Percentiles rank a stretch among this genome's conserved stretches.
phyloP scores from a whole-genome alignment of 768 basidiomycete genomes.

The Trametes punicea region DNA sequence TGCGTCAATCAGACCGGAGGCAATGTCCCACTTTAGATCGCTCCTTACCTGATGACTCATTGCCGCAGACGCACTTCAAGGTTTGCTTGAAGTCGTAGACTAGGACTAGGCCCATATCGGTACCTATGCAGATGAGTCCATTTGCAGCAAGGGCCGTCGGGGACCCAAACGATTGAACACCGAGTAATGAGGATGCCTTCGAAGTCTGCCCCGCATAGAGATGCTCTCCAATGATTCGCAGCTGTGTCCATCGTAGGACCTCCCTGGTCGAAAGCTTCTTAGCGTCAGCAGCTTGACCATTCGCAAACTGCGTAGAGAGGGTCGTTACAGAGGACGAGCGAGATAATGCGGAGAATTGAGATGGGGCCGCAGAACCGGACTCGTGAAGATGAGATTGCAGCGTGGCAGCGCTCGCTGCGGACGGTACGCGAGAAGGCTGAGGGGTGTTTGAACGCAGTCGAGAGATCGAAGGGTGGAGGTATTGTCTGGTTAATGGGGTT shows the following conservation, averaged over 20 bases:
- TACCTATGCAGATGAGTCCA: constrained; percentile 88
- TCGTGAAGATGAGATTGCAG: constrained; percentile 42
- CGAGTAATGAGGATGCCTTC: constrained; percentile 63
- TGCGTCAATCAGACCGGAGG: constrained; percentile 18
- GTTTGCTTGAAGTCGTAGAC: constrained; percentile 93
- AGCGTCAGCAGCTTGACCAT: constrained; percentile 11
- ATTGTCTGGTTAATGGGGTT: constrained; percentile 41
- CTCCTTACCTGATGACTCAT: constrained; percentile 55
- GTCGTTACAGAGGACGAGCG: constrained; percentile 62
- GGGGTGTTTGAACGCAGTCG: constrained; percentile 72
- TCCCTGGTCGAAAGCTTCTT: constrained; percentile 39
- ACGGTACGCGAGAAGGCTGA: constrained; percentile 39
- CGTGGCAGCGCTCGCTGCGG: constrained; percentile 41
- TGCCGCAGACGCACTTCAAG: constrained; percentile 75
- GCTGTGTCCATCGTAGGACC: constrained; percentile 73
- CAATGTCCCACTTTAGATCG: background rate
- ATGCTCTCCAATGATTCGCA: constrained; percentile 56
- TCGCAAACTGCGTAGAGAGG: constrained; percentile 31
- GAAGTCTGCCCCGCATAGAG: constrained; percentile 51
- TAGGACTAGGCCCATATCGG: constrained; percentile 68
- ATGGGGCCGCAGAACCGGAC: constrained; percentile 51
- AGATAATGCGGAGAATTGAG: constrained; percentile 70
- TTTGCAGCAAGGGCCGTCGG: constrained; percentile 85
- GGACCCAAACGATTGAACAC: constrained; percentile 51
- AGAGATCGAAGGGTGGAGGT: constrained; percentile 72